Percentiles rank a stretch among this genome's conserved stretches.
These are phyloP conservation scores for Aegilops umbellulata DNA, from an alignment of 176 grass and related monocot genomes.

Conservation along the genomic window DNA sequence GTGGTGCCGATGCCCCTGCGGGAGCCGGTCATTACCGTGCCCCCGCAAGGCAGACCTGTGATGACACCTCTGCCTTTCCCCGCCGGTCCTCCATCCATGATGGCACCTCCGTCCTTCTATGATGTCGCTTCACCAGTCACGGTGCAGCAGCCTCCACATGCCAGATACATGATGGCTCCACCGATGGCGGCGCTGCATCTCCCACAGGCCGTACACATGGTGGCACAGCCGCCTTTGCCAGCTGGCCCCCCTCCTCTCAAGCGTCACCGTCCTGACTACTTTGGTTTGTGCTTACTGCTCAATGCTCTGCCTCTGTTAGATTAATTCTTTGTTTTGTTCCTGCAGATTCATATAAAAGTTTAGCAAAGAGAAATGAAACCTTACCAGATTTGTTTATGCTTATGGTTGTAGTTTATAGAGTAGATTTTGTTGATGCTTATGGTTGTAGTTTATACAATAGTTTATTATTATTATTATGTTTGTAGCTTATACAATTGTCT, in stretches of 20 bases:
- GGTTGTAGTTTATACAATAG: background rate
- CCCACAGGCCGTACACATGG: background rate
- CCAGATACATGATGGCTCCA: background rate
- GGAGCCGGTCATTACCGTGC: background rate
- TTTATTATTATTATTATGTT: background rate
- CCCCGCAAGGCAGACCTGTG: background rate
- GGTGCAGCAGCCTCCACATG: background rate
- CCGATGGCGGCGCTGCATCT: background rate
- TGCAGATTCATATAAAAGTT: background rate
- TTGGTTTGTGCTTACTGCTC: constrained; percentile 38
- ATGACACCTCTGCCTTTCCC: background rate
- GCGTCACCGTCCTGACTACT: constrained; percentile 41
- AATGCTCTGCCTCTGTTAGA: background rate
- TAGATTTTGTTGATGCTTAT: no score
- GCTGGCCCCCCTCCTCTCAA: constrained; percentile 34
- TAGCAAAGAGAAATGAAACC: background rate
- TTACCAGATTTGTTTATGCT: background rate
- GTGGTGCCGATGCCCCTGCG: background rate
- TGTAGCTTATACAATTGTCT: background rate
- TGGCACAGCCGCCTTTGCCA: constrained; percentile 3
- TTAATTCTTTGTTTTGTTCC: background rate
- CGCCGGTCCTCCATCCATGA: background rate
- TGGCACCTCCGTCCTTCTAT: no score
- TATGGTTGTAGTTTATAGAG: background rate
- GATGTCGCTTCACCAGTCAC: background rate